Base-by-base conservation (phyloP, 2,329 filamentous ascomycete genomes). In the Ophiobolus disseminans region DNA sequence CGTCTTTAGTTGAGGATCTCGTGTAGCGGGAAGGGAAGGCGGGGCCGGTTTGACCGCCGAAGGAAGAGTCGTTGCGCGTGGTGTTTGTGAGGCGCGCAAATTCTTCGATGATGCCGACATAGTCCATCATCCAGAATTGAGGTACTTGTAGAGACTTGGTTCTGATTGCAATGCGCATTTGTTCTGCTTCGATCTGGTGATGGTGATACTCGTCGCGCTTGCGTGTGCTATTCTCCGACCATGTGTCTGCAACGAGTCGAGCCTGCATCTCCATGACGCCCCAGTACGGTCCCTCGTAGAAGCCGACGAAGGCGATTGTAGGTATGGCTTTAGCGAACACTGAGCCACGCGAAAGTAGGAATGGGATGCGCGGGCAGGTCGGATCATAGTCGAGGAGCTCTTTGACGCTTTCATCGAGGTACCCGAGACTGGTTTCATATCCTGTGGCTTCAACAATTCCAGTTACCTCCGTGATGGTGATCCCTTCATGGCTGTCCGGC, bases 221-320 rank as follows among this genome's bases (percentile, higher is more conserved):
- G 45, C 45, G 58, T 61, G 2, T 62, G 34, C 32, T 53, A n/a
- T 22, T 46, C 35, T 57, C 38, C 17, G 62, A 43, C 87, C 89
- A 92, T 9, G 84, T 68, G 10, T 80, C 70, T 0, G 86, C 79
- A 5, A 92, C 75, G 53, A 89, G 81, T 1, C 87, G 82, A 2
- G 90, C 86, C 72, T 95, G 90, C 87, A 91, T 89, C 69, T 94
- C 90, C 81, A 93, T 91, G 0, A 91, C 85, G 1, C 88, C 88
- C 90, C 90, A 95, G 68, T 90, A 94, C 0, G 90, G 89, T 0
- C 88, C 88, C 52, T 90, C 82, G 65, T 95, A 95, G 72, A 91
- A 91, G 0, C 90, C 90, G 1, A 94, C 86, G 61, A 94, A 92
- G 0, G 88, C 89, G 0, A 94, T 74, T 5, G 82, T 82, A 0